Evolutionary conservation across 345 rosid species (phyloP).

Genomic region (Populus deltoides): DNA sequence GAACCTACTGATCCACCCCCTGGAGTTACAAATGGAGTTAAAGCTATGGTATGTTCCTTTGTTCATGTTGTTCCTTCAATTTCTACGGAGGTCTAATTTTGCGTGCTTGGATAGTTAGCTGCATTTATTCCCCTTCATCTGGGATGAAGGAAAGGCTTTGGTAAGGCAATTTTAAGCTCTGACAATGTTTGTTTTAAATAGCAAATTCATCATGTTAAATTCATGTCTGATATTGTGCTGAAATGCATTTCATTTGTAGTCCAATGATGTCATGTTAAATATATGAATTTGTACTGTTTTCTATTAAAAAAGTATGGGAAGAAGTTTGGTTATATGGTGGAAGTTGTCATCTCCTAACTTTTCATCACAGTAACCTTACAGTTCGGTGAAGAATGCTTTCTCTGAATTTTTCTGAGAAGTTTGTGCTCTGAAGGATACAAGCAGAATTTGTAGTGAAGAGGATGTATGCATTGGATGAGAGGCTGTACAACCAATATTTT

Average conservation of each 20-base stretch:
- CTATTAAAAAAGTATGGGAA: background rate
- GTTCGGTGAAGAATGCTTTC: background rate
- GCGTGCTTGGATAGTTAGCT: background rate
- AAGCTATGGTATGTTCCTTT: constrained; percentile 47
- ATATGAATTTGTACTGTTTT: background rate
- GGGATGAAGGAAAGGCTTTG: constrained; percentile 16
- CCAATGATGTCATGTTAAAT: background rate
- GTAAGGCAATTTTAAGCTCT: background rate
- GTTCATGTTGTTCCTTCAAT: background rate
- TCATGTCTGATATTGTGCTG: background rate
- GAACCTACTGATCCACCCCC: constrained; percentile 44
- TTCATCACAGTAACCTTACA: background rate
- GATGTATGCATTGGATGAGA: background rate
- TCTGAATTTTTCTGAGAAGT: background rate
- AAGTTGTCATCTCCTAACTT: background rate
- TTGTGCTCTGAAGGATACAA: background rate
- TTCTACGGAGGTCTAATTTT: background rate
- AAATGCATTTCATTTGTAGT: background rate
- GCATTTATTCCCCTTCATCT: background rate
- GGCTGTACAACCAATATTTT: background rate
- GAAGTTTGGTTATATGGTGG: background rate
- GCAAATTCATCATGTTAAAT: background rate
- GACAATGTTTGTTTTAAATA: background rate
- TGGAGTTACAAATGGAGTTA: constrained; percentile 44
- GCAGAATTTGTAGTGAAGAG: background rate